These are phyloP conservation scores for Aspergillus melleus DNA, from an alignment of 2,329 filamentous ascomycete genomes.

Conservation along the genomic window DNA sequence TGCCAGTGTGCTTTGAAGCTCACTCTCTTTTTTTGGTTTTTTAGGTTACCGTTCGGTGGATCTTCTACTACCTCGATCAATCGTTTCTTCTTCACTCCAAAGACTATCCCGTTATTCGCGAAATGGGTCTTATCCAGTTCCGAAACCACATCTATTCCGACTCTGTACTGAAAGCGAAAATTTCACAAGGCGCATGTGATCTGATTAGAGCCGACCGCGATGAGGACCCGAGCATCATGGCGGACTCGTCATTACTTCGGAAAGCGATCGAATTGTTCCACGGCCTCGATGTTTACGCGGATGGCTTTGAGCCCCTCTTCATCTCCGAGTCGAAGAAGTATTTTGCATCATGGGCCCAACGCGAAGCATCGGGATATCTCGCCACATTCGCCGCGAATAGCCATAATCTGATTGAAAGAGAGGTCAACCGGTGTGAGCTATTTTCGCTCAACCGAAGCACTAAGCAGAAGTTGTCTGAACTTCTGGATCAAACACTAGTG, in stretches of 20 bases:
- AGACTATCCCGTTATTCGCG: conserved; percentile 70
- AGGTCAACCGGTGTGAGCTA: conserved; percentile 73
- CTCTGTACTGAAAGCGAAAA: conserved; percentile 51
- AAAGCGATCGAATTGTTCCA: conserved; percentile 80
- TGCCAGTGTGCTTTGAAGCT: neutral
- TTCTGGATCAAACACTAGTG: conserved; percentile 73
- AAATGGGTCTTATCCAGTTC: conserved; percentile 77
- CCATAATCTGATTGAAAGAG: conserved; percentile 66
- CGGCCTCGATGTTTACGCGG: conserved; percentile 77
- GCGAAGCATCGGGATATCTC: conserved; percentile 63
- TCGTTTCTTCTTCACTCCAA: conserved; percentile 78
- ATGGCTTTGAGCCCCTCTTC: conserved; percentile 75
- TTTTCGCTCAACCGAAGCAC: conserved; percentile 84
- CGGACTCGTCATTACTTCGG: conserved; percentile 67
- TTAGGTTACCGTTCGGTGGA: conserved; percentile 74
- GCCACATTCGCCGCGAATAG: conserved; percentile 74
- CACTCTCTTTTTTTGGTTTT: neutral
- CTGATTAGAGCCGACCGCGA: conserved; percentile 72
- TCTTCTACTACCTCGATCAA: conserved; percentile 92
- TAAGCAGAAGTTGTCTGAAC: conserved; percentile 70
- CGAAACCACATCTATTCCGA: conserved; percentile 61
- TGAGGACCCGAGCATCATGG: conserved; percentile 50
- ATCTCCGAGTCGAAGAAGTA: conserved; percentile 67
- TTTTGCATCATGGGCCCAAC: conserved; percentile 68
- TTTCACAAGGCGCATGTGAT: conserved; percentile 71